These are phyloP conservation scores for Westerdykella aurantiaca DNA, from an alignment of 2,329 filamentous ascomycete genomes.

Conservation along the genomic window DNA sequence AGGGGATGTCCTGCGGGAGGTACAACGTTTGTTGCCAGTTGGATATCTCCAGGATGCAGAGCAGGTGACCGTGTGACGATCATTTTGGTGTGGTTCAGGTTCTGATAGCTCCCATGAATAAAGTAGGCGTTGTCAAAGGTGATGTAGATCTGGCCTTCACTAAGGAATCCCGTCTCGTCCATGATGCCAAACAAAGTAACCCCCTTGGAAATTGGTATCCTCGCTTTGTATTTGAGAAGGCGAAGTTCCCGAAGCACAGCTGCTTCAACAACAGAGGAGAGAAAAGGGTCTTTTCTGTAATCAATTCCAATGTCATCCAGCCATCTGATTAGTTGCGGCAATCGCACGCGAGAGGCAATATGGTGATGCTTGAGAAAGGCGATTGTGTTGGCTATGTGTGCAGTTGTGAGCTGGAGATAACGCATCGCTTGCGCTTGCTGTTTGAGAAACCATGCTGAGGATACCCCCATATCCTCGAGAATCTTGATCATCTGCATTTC, in stretches of 20 bases:
- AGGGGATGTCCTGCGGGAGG: slow-evolving; percentile 59
- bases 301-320: slow-evolving; percentile 54
- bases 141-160: slow-evolving; percentile 57
- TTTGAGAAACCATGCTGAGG: slow-evolving; percentile 52
- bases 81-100: neutral
- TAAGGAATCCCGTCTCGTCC: slow-evolving; percentile 67
- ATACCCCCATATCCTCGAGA: slow-evolving; percentile 66
- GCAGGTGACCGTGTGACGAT: slow-evolving; percentile 66
- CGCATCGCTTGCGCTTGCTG: slow-evolving; percentile 57
- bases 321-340: slow-evolving; percentile 57
- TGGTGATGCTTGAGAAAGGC: slow-evolving; percentile 57
- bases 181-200: slow-evolving; percentile 73
- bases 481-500: slow-evolving; percentile 68
- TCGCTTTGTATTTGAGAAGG: slow-evolving; percentile 67
- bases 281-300: slow-evolving; percentile 61
- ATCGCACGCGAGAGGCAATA: slow-evolving; percentile 52
- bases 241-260: slow-evolving; percentile 63
- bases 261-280: slow-evolving; percentile 60
- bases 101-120: neutral
- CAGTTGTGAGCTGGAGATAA: slow-evolving; percentile 54
- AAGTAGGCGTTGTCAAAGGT: slow-evolving; percentile 2
- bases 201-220: slow-evolving; percentile 63
- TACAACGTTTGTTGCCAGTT: slow-evolving; percentile 53
- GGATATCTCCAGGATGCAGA: slow-evolving; percentile 72
- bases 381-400: slow-evolving; percentile 54